Evolutionary conservation across 2,329 filamentous ascomycete genomes (phyloP), one percentile per base, ranked within the genome.

Genomic region (Alternaria tenuissima): DNA sequence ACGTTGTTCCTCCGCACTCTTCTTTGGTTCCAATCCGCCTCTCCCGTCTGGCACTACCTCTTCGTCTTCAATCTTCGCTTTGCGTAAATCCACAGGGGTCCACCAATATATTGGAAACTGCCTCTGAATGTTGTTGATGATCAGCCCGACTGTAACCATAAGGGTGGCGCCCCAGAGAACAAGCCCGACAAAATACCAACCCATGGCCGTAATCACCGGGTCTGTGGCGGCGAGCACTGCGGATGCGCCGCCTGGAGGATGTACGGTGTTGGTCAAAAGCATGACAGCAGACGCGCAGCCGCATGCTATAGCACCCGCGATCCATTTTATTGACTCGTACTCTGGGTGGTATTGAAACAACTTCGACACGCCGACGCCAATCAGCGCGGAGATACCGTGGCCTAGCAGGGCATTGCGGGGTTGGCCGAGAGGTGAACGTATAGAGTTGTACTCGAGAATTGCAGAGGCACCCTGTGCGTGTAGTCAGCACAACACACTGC

Each of bases 171-270:
- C 81, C 58, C 82, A 70, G 58, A 81, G 62, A 4, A 84, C 75
- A 7, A 84, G 62, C 0, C 76, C 76, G 0, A 82, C 76, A 61
- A 80, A 83, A 38, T 74, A 75, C 82, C 82, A 84, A 3, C 81
- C 81, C 76, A 84, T 77, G 0, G 68, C 74, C 14, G 76, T 79
- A 26, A 82, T 75, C 3, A 72, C 66, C 2, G 78, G 68, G 4
- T 80, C 72, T 4, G 79, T 80, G 6, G 78, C 78, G 1, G 82
- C 81, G 24, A 84, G 68, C 2, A 84, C 76, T 2, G 82, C 82
- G 9, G 81, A 83, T 0, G 82, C 82, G 22, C 82, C 82, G 18
- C 82, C 82, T 7, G 82, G 82, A n/a, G 82, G 82, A 65, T 84
- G 82, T 1, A 83, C 77, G 1, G 81, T 83, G 46, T 80, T 80